Evolutionary conservation across 441 rosid genomes (phyloP).

Genomic region (Gossypium davidsonii): DNA sequence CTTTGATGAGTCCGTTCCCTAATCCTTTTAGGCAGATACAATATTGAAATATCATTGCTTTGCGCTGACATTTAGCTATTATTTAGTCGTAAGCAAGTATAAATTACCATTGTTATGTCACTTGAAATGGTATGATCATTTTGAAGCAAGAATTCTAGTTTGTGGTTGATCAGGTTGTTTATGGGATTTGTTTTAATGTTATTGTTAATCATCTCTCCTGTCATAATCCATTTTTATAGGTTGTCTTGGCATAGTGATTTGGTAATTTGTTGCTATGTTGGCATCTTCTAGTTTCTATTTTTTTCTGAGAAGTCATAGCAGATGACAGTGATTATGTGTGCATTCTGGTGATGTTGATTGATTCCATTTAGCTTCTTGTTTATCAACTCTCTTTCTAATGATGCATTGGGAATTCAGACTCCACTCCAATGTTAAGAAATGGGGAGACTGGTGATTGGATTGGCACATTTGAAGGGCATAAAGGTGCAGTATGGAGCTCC

Average conservation of each 20-base stretch:
- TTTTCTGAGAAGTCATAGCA: not conserved
- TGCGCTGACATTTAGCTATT: not conserved
- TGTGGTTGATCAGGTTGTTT: not conserved
- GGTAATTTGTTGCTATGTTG: not conserved
- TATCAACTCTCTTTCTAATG: not conserved
- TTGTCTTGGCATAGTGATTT: not conserved
- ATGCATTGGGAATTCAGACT: slow-evolving; percentile 44
- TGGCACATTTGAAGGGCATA: slow-evolving; percentile 95
- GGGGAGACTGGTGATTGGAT: slow-evolving; percentile 99
- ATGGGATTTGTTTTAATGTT: not conserved
- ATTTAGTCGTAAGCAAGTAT: not conserved
- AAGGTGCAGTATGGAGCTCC: slow-evolving; percentile 97
- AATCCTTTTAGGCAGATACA: slow-evolving; percentile 3
- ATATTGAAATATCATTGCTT: not conserved
- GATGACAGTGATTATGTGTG: not conserved
- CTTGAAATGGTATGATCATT: not conserved
- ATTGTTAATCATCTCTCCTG: not conserved
- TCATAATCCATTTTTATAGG: not conserved
- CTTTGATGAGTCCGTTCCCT: not conserved
- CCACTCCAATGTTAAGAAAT: slow-evolving; percentile 88
- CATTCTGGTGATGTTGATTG: not conserved
- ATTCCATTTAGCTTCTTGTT: not conserved
- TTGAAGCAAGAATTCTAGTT: not conserved
- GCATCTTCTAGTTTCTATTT: not conserved
- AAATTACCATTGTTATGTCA: not conserved